Conservation (phyloP, 495 filamentous ascomycete species). For the Venustampulla echinocandica region DNA sequence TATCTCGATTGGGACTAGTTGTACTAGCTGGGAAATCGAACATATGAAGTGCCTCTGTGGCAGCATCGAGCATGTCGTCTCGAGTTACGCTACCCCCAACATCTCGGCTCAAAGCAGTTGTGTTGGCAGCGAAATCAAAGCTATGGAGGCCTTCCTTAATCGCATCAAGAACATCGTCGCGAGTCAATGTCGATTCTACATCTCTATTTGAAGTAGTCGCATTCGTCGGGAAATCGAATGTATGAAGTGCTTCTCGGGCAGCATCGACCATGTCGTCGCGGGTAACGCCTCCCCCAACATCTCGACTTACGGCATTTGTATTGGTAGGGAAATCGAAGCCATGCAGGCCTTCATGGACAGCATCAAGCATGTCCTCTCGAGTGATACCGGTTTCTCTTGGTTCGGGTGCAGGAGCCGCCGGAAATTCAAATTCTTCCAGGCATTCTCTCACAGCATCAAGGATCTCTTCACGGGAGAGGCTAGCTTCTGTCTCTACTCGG, state of each 20-base stretch:
- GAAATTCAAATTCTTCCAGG: constrained; percentile 64
- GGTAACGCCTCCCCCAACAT: constrained; percentile 6
- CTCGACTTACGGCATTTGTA: constrained; percentile 4
- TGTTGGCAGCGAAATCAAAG: constrained; percentile 44
- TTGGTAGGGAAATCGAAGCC: constrained; percentile 31
- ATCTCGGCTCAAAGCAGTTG: constrained; percentile 23
- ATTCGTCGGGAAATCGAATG: constrained; percentile 48
- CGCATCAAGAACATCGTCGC: constrained; percentile 56
- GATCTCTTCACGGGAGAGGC: constrained; percentile 70
- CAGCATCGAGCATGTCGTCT: constrained; percentile 67
- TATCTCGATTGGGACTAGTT: constrained; percentile 53
- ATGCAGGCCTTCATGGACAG: constrained; percentile 44
- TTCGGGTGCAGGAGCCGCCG: constrained; percentile 34
- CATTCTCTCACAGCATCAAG: constrained; percentile 67
- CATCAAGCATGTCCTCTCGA: constrained; percentile 43
- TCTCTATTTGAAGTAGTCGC: constrained; percentile 7
- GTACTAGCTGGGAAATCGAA: constrained; percentile 64
- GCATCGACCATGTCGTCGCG: constrained; percentile 44
- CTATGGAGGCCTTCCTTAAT: constrained; percentile 39
- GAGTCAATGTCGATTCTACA: constrained; percentile 8
- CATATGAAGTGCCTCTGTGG: constrained; percentile 66
- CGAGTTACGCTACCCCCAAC: constrained; percentile 40
- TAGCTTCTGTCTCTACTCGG: constrained; percentile 53
- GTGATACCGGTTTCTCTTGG: constrained; percentile 36
- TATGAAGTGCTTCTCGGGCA: constrained; percentile 40